These are phyloP conservation scores for Leavenworthia alabamica DNA, from an alignment of 345 rosid genomes.

Conservation along the genomic window DNA sequence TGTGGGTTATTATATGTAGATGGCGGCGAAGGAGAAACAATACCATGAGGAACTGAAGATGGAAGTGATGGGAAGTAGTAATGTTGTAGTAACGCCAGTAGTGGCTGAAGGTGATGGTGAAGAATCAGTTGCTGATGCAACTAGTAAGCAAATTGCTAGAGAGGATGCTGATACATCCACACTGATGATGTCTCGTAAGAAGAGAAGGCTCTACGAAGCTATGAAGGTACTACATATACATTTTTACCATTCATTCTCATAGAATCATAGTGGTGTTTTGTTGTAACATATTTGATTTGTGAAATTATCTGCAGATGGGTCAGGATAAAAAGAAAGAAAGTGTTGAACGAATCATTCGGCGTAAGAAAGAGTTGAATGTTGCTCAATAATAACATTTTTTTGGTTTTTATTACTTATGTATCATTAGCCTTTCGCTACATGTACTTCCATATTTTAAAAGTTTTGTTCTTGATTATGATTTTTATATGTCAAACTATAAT, in stretches of 20 bases:
- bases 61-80: constrained; percentile 46
- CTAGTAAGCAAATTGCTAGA: constrained; percentile 32
- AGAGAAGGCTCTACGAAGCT: constrained; percentile 59
- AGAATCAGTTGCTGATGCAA: constrained; percentile 33
- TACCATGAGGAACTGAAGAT: constrained; percentile 71
- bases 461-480: not conserved
- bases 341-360: constrained; percentile 17
- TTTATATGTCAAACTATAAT: not conserved
- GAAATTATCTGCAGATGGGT: constrained; percentile 15
- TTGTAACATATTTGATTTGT: not conserved
- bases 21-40: constrained; percentile 63
- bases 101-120: constrained; percentile 29
- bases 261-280: not conserved
- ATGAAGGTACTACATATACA: constrained; percentile 44
- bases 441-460: not conserved
- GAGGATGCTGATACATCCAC: constrained; percentile 37
- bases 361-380: constrained; percentile 12
- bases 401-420: not conserved
- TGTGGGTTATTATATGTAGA: constrained; percentile 37
- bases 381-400: constrained; percentile 8
- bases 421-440: not conserved
- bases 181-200: constrained; percentile 52
- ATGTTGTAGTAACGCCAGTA: not conserved
- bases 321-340: constrained; percentile 2
- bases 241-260: not conserved